These are phyloP conservation scores for Tranzscheliella williamsii DNA, from an alignment of 1,284 basidiomycete genomes.

Conservation along the genomic window DNA sequence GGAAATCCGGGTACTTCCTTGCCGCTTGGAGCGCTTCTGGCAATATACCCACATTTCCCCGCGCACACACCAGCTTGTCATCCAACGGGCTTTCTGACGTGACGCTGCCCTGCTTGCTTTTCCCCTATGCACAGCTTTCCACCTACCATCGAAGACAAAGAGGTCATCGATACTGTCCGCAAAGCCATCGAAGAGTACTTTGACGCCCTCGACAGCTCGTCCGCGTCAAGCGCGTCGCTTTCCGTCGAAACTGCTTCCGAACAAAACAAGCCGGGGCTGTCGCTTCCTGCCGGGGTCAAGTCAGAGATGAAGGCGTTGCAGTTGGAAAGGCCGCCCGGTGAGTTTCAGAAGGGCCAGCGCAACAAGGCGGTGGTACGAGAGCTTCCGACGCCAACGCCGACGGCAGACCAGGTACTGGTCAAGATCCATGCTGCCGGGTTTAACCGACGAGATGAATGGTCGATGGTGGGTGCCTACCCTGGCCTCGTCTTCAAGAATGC, in stretches of 20 bases:
- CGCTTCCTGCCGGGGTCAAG: conserved; percentile 7
- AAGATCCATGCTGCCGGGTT: conserved; percentile 69
- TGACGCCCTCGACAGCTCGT: conserved; percentile 16
- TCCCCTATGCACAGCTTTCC: conserved; percentile 20
- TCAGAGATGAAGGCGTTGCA: conserved; percentile 46
- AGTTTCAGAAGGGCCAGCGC: conserved; percentile 39
- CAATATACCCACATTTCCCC: too few species aligned
- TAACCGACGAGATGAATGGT: conserved; percentile 81
- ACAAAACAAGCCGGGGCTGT: neutral
- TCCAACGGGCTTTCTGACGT: conserved; percentile 1
- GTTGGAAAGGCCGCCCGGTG: conserved; percentile 32
- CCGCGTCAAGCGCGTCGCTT: neutral
- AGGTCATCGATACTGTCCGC: conserved; percentile 35
- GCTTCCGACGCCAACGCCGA: conserved; percentile 29
- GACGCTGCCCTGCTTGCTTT: neutral
- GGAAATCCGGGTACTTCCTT: too few species aligned
- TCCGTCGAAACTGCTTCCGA: neutral
- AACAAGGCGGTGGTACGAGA: conserved; percentile 36
- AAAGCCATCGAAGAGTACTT: conserved; percentile 39
- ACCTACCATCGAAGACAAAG: conserved; percentile 43
- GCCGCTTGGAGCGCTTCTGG: too few species aligned
- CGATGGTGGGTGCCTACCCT: conserved; percentile 72
- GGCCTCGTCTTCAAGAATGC: conserved; percentile 68
- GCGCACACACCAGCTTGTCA: too few species aligned
- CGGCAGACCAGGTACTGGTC: conserved; percentile 38